These are phyloP conservation scores for Beauveria caledonica DNA, from an alignment of 2,329 filamentous ascomycete species.

Conservation along the genomic window DNA sequence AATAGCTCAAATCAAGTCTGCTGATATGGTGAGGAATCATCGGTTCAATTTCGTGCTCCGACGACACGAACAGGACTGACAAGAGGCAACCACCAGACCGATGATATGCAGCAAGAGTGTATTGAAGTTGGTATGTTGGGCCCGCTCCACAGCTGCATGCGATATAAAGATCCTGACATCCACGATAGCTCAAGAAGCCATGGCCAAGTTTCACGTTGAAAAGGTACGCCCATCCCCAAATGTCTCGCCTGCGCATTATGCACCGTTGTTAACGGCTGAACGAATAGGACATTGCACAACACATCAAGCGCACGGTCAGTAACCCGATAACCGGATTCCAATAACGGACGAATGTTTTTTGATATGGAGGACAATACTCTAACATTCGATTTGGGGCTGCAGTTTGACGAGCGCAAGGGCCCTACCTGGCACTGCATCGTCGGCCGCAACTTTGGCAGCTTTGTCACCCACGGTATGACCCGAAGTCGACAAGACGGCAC, in stretches of 20 bases:
- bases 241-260: background rate
- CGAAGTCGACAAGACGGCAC: background rate
- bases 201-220: conserved; percentile 55
- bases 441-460: conserved; percentile 96
- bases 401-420: conserved; percentile 96
- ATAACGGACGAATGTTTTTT: background rate
- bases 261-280: conserved; percentile 15
- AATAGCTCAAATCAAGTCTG: conserved; percentile 91
- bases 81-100: conserved; percentile 52
- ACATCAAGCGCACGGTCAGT: conserved; percentile 85
- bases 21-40: conserved; percentile 73
- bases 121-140: conserved; percentile 74
- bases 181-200: conserved; percentile 49
- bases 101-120: conserved; percentile 93
- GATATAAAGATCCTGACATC: background rate
- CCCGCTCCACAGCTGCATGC: background rate
- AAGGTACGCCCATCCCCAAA: conserved; percentile 33
- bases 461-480: conserved; percentile 84
- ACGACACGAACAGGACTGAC: conserved; percentile 20
- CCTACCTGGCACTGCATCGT: conserved; percentile 99
- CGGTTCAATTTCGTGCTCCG: conserved; percentile 11
- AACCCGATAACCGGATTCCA: background rate
- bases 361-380: background rate
- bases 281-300: conserved; percentile 79
- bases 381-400: conserved; percentile 4